Base-by-base conservation (phyloP, 768 basidiomycete species). In the Russula earlei region DNA sequence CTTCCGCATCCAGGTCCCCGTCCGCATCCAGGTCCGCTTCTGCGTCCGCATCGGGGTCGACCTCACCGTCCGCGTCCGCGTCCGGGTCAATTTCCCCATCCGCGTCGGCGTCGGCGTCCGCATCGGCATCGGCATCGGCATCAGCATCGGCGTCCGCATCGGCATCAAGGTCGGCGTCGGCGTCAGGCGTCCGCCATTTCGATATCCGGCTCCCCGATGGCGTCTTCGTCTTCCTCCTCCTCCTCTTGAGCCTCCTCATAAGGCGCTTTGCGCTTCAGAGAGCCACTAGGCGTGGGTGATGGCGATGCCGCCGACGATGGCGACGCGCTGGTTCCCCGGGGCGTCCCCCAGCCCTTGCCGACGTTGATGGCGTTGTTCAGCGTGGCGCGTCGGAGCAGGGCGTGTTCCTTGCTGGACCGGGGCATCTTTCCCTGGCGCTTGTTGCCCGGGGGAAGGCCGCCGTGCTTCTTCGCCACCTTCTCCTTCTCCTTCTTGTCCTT, bases 1-100 rank as follows among this genome's bases (percentile, higher is more conserved):
- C 76, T 55, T 84, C 82, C n/a, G 78, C 82, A 63, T 92, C 91
- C 34, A 81, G 87, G 37, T 81, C 78, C 29, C 71, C 74, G 61
- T 71, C 70, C 7, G 64, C 65, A 51, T 70, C 70, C 66, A 68
- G 63, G 60, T 66, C 66, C 14, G 58, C 53, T 63, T 92, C 91
- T 25, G 80, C 87, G 31, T 81, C 78, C 20, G 71, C 74, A 61
- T 85, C 82, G 43, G 85, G 73, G 51, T 84, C 83, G 55, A 67
- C 69, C 50, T 77, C 75, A 12, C 25, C 25, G 44, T 46, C 44
- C 10, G 25, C 25, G 44, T 46, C 44, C 10, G 25, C 51, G 6
- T 54, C 53, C 0, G 27, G 17, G 4, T 55, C 54, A 9, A 31
- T 76, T 55, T 84, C 82, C n/a, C 78, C 82, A 63, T 92, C 91